Conservation (phyloP, 83 land plant species). For the Picea mariana region DNA sequence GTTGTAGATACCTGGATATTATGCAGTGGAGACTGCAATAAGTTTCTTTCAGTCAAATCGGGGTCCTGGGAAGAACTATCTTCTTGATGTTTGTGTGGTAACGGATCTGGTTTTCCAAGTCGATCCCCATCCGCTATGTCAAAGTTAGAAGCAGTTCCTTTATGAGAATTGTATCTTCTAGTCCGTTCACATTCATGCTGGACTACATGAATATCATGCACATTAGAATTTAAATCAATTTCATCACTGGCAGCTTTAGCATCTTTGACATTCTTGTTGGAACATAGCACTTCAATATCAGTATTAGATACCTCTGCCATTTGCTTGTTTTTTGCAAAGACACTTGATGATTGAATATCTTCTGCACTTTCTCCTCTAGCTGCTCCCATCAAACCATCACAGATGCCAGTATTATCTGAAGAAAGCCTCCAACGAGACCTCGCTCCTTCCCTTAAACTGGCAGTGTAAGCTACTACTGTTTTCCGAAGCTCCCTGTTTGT, state of each 20-base stretch:
- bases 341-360: conserved; percentile 8
- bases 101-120: conserved; percentile 23
- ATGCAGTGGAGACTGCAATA: neutral
- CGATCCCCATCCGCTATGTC: conserved; percentile 22
- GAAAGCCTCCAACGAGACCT: conserved; percentile 13
- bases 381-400: neutral
- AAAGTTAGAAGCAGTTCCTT: neutral
- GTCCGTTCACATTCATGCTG: conserved; percentile 13
- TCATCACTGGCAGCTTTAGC: neutral
- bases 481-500: conserved; percentile 16
- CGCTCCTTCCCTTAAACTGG: conserved; percentile 9
- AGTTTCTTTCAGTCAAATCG: conserved; percentile 14
- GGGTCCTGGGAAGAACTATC: neutral
- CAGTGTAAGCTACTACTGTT: conserved; percentile 1
- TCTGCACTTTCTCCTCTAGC: neutral
- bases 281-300: neutral
- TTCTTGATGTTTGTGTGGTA: conserved; percentile 8
- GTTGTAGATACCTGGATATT: conserved; percentile 3
- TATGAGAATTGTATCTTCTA: neutral
- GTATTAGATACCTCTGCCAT: neutral
- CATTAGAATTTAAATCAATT: conserved; percentile 6
- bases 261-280: neutral
- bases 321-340: conserved; percentile 8
- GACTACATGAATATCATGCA: conserved; percentile 47
- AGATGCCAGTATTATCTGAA: neutral